A percentile compares a stretch with the other conserved stretches of the same genome.
Evolutionary conservation across 495 filamentous ascomycete species (phyloP).

Genomic region (Eremomyces bilateralis): DNA sequence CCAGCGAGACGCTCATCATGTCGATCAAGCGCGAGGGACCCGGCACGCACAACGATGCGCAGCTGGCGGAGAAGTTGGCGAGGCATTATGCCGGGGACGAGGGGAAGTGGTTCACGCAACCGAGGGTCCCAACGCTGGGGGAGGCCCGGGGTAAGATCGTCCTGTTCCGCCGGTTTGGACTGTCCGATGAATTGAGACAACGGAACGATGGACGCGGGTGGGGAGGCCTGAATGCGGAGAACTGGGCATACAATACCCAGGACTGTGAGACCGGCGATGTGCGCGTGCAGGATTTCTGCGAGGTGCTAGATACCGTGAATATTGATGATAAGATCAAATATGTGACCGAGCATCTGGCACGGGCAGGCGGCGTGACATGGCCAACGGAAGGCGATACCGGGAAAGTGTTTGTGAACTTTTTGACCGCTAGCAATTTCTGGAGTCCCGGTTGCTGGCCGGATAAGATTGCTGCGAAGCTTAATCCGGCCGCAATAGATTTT

Average conservation of each 20-base stretch:
- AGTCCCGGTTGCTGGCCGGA: slow-evolving; percentile 82
- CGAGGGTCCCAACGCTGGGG: slow-evolving; percentile 60
- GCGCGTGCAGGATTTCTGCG: slow-evolving; percentile 90
- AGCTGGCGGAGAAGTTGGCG: slow-evolving; percentile 48
- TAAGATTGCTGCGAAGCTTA: slow-evolving; percentile 73
- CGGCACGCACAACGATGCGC: slow-evolving; percentile 56
- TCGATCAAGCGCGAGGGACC: slow-evolving; percentile 80
- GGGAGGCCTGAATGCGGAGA: slow-evolving; percentile 61
- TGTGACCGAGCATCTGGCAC: slow-evolving; percentile 49
- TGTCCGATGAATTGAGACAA: slow-evolving; percentile 35
- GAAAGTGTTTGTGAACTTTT: slow-evolving; percentile 78
- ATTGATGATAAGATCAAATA: slow-evolving; percentile 64
- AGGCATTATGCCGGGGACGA: slow-evolving; percentile 43
- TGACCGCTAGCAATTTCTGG: slow-evolving; percentile 86
- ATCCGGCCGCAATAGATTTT: slow-evolving; percentile 68
- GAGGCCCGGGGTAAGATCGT: slow-evolving; percentile 67
- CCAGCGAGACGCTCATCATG: slow-evolving; percentile 65
- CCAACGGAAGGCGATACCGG: slow-evolving; percentile 11
- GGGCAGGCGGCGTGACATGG: slow-evolving; percentile 32
- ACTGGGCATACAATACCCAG: slow-evolving; percentile 78
- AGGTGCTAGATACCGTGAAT: slow-evolving; percentile 50
- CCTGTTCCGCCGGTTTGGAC: slow-evolving; percentile 58
- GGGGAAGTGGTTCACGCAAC: slow-evolving; percentile 55
- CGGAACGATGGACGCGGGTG: slow-evolving; percentile 44
- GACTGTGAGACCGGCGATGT: slow-evolving; percentile 52